Evolutionary conservation across 139 green algal genomes (phyloP).

Genomic region (Ulvella scutata): DNA sequence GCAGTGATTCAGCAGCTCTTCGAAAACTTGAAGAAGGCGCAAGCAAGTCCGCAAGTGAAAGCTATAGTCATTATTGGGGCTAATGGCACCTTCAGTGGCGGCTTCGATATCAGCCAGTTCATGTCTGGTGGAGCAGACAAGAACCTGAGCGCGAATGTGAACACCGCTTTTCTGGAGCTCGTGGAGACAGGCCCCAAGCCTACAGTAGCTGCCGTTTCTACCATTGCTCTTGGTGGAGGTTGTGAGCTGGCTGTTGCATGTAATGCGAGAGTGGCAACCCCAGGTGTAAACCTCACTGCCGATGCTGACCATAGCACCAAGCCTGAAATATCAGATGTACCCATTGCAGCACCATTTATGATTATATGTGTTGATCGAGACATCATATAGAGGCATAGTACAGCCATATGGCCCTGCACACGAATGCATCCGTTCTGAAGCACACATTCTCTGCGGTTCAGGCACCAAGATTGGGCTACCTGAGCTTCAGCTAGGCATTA

Average conservation of each 20-base stretch:
- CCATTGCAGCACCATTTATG: too few relatives aligned
- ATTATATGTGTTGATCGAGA: too few relatives aligned
- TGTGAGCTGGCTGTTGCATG: constrained; percentile 86
- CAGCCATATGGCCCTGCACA: too few relatives aligned
- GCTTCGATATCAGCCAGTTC: constrained; percentile 82
- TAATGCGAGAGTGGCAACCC: constrained; percentile 51
- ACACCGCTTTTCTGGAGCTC: constrained; percentile 44
- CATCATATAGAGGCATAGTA: too few relatives aligned
- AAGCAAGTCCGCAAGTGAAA: constrained; percentile 46
- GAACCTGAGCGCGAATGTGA: constrained; percentile 14
- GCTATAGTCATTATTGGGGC: constrained; percentile 82
- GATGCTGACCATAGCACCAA: not conserved
- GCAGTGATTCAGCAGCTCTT: constrained; percentile 75
- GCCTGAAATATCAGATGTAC: too few relatives aligned
- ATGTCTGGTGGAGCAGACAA: constrained; percentile 17
- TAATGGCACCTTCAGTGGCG: constrained; percentile 65
- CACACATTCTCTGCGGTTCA: constrained; percentile 17
- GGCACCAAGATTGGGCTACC: constrained; percentile 77
- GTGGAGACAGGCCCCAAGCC: constrained; percentile 78
- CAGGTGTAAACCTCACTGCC: constrained; percentile 4
- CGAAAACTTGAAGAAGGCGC: constrained; percentile 44
- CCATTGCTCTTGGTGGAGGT: constrained; percentile 81
- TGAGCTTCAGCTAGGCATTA: constrained; percentile 91
- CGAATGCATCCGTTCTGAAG: too few relatives aligned
- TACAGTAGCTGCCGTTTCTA: constrained; percentile 70